These are phyloP conservation scores for Microglena sp. DNA, from an alignment of 139 green algal genomes.

Conservation along the genomic window DNA sequence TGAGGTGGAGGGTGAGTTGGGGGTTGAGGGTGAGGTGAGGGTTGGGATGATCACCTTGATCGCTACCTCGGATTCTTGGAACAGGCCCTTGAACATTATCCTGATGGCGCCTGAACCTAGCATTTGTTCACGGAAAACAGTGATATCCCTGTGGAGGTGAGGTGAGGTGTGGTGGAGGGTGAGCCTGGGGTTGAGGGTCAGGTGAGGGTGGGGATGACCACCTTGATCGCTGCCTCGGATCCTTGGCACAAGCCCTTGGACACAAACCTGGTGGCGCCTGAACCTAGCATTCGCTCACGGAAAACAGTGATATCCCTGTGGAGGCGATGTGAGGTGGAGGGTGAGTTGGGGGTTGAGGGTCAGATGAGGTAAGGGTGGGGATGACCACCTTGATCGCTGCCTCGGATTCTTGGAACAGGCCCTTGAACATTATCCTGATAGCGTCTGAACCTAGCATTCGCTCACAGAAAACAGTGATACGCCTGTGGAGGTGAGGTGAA, in stretches of 20 bases:
- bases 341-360: neutral
- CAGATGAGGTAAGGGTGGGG: neutral
- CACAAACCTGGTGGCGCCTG: slow-evolving; percentile 4
- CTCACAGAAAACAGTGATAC: no score
- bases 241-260: slow-evolving; percentile 1
- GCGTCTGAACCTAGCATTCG: no score
- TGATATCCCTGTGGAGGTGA: neutral
- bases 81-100: no score
- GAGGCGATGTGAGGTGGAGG: neutral
- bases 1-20: neutral
- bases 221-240: slow-evolving; percentile 2
- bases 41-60: neutral
- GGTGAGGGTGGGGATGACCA: neutral
- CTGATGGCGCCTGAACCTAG: no score
- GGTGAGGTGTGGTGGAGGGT: neutral
- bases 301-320: slow-evolving; percentile 6
- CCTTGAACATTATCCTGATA: no score
- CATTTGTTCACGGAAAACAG: no score
- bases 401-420: neutral
- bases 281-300: neutral
- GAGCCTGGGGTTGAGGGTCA: neutral
- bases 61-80: neutral
- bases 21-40: neutral
- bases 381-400: neutral
- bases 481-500: neutral